These are phyloP conservation scores for Hevea brasiliensis DNA, from an alignment of 345 rosid genomes.

Conservation along the genomic window DNA sequence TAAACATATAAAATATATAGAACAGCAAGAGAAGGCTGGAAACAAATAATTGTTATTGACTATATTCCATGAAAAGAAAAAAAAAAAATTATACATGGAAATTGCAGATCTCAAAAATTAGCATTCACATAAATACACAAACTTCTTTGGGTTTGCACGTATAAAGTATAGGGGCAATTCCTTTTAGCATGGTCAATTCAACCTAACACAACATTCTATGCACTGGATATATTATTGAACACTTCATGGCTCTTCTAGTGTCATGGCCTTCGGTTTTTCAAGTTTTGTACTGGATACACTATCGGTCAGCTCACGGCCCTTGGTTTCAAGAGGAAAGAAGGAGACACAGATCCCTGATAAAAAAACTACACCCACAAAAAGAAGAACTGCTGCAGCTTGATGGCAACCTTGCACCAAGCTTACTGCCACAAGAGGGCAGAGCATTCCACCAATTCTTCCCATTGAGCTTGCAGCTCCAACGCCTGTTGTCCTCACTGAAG, in stretches of 20 bases:
- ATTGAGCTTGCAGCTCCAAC: constrained; percentile 25
- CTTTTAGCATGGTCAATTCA: background rate
- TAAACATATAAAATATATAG: too few relatives aligned
- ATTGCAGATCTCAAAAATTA: background rate
- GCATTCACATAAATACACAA: background rate
- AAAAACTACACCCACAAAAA: constrained; percentile 60
- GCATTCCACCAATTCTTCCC: constrained; percentile 29
- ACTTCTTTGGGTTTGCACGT: background rate
- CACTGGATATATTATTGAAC: background rate
- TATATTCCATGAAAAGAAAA: background rate
- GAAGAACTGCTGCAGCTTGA: constrained; percentile 58
- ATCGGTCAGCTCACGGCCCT: constrained; percentile 67
- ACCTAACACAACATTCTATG: background rate
- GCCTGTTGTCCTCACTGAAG: constrained; percentile 24
- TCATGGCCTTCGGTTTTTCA: constrained; percentile 2
- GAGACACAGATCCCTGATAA: constrained; percentile 65
- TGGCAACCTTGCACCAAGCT: constrained; percentile 80
- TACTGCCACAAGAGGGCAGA: constrained; percentile 59
- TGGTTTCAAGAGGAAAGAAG: constrained; percentile 80
- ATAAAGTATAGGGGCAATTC: background rate
- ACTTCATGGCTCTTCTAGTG: background rate
- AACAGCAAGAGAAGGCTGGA: too few relatives aligned
- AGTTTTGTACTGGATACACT: constrained; percentile 28
- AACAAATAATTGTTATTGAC: background rate
- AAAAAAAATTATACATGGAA: background rate